Evolutionary conservation across 2,329 filamentous ascomycete species (phyloP).

Genomic region (Exserohilum rostratum): DNA sequence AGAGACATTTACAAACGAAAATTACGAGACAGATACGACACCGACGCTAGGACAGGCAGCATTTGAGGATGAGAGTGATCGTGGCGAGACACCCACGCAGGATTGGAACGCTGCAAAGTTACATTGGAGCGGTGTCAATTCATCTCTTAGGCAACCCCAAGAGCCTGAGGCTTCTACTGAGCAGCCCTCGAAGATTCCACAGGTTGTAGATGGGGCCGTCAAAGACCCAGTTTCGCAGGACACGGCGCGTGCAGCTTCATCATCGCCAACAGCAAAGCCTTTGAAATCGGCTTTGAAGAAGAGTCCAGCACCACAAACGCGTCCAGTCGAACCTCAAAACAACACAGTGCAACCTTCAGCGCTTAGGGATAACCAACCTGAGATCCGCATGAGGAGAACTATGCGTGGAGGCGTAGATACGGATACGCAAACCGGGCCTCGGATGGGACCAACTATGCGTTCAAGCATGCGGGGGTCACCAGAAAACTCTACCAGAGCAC

Average conservation of each 20-base stretch:
- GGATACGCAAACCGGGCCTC: conserved; percentile 16
- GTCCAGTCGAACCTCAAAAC: conserved; percentile 16
- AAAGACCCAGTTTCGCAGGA: conserved; percentile 20
- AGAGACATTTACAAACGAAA: conserved; percentile 11
- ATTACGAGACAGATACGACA: conserved; percentile 13
- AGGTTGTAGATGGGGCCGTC: conserved; percentile 12
- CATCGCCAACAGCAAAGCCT: conserved; percentile 37
- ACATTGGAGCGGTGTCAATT: conserved; percentile 71
- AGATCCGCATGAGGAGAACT: conserved; percentile 45
- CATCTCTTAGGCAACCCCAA: conserved; percentile 60
- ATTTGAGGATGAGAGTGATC: no score
- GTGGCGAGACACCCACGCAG: conserved; percentile 31
- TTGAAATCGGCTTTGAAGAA: conserved; percentile 52
- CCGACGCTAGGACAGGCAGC: background rate
- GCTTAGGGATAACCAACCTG: conserved; percentile 11
- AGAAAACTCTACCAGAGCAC: conserved; percentile 10
- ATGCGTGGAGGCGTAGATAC: conserved; percentile 32
- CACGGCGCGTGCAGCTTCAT: conserved; percentile 1
- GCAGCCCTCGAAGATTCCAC: conserved; percentile 3
- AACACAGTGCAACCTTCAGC: conserved; percentile 13
- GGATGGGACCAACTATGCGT: conserved; percentile 38
- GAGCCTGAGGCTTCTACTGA: conserved; percentile 10
- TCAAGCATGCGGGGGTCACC: conserved; percentile 46
- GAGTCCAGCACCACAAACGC: conserved; percentile 30
- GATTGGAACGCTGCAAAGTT: conserved; percentile 73